Percentiles rank a stretch among this genome's conserved stretches.
phyloP scores from a whole-genome alignment of 768 basidiomycete species.

The Lyophyllum decastes region DNA sequence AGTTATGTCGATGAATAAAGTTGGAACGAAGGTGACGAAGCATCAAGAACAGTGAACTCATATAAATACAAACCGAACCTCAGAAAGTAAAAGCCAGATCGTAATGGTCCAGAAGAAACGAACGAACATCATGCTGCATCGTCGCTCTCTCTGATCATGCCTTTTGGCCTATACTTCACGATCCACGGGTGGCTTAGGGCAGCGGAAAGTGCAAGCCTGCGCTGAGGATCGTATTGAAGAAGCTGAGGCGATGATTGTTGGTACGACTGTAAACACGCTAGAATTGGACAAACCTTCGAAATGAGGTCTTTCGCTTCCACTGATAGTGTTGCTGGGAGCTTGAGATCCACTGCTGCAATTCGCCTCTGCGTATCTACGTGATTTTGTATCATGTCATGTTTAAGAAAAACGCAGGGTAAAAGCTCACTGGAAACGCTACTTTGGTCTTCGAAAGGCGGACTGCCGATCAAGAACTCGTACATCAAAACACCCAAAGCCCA shows the following conservation, averaged over 20 bases:
- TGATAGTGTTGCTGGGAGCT: constrained; percentile 58
- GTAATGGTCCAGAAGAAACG: not conserved
- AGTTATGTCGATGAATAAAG: too few species aligned
- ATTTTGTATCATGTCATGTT: not conserved
- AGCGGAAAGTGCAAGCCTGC: constrained; percentile 71
- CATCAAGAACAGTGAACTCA: too few species aligned
- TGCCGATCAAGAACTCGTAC: constrained; percentile 91
- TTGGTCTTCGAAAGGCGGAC: constrained; percentile 80
- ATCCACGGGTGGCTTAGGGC: constrained; percentile 91
- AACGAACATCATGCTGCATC: not conserved
- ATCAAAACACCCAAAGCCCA: constrained; percentile 97
- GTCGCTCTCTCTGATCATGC: constrained; percentile 24
- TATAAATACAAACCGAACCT: too few species aligned
- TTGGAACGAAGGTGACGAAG: too few species aligned
- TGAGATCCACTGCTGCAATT: constrained; percentile 83
- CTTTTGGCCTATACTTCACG: constrained; percentile 61
- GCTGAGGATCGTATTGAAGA: constrained; percentile 77
- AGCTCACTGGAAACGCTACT: constrained; percentile 70
- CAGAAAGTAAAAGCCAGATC: too few species aligned
- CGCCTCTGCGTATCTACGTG: constrained; percentile 81
- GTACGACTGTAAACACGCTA: not conserved
- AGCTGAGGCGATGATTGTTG: constrained; percentile 48
- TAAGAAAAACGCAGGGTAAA: not conserved
- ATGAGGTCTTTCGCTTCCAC: constrained; percentile 73
- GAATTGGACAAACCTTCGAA: constrained; percentile 44